Evolutionary conservation across 1,284 basidiomycete genomes (phyloP).

Genomic region (Moesziomyces sp.): DNA sequence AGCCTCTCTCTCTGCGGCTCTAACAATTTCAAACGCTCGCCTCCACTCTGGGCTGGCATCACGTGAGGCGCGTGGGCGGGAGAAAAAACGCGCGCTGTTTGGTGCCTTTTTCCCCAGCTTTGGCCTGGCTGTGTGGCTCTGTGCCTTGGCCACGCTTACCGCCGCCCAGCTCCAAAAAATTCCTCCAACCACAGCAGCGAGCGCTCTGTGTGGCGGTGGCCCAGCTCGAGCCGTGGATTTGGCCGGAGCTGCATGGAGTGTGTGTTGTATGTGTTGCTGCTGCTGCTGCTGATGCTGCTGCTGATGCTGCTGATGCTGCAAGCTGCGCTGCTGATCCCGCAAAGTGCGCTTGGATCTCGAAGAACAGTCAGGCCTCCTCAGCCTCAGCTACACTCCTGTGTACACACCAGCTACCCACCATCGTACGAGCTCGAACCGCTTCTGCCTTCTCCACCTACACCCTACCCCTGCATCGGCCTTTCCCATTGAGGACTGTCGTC

Average conservation of each 20-base stretch:
- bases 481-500: no score
- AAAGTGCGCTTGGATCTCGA: conserved; percentile 26
- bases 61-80: conserved; percentile 39
- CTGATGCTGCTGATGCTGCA: conserved; percentile 19
- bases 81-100: conserved; percentile 30
- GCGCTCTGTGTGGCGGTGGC: background rate
- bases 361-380: conserved; percentile 4
- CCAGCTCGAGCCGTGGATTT: conserved; percentile 1
- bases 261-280: conserved; percentile 10
- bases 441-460: no score
- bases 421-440: no score
- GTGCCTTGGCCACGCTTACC: background rate
- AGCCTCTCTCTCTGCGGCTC: background rate
- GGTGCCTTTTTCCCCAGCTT: conserved; percentile 16
- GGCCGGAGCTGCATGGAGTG: conserved; percentile 1
- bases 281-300: conserved; percentile 18
- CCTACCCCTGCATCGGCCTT: no score
- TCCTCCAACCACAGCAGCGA: conserved; percentile 9
- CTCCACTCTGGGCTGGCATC: conserved; percentile 27
- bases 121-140: conserved; percentile 3
- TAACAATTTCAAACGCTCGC: conserved; percentile 14
- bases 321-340: conserved; percentile 25
- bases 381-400: background rate
- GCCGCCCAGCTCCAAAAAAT: conserved; percentile 6
- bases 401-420: no score